Evolutionary conservation across 208 protist genomes (phyloP), one percentile per base, ranked within the genome.

Genomic region (Angomonas deanei): DNA sequence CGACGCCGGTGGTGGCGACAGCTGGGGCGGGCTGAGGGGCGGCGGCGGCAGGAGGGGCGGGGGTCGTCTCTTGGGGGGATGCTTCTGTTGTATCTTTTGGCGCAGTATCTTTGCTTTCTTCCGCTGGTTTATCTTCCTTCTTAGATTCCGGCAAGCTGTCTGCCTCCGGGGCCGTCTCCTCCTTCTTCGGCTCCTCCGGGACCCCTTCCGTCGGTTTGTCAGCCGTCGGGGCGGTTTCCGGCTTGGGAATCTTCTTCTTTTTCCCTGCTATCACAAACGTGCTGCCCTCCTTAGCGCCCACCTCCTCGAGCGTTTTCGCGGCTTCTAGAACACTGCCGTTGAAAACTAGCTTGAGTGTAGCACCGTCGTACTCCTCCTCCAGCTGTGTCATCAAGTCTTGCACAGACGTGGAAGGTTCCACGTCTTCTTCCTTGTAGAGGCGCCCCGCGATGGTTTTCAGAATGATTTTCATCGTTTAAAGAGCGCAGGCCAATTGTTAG

Each of bases 381-480:
- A 93, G 71, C 31, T 72, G 32, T 50, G 79, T 71, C 63, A 92
- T 92, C 26, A 93, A 61, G 13, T 82, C 75, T 31, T 69, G 38
- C 24, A 89, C 65, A 8, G 74, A 90, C 6, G 78, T 75, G 21
- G 68, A 63, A 10, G 60, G 70, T n/a, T 75, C 70, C 23, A 88
- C 86, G 4, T 80, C 76, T 61, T 78, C 39, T 33, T 82, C 75
- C 15, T 74, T 64, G 68, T 86, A 66, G 15, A 50, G 42, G 32
- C 80, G 84, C 17, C 84, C 82, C 0, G 66, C 68, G 34, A 92
- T 61, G 8, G 69, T 85, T 49, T 90, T 91, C 13, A 92, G 77
- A 39, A 89, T 62, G 32, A 95, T 61, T 65, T 88, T 89, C 87
- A 94, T 90, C 21, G 48, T 42, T n/a, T n/a, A n/a, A n/a, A n/a